Evolutionary conservation across 2,329 filamentous ascomycete genomes (phyloP).

Genomic region (Aspergillus bombycis): DNA sequence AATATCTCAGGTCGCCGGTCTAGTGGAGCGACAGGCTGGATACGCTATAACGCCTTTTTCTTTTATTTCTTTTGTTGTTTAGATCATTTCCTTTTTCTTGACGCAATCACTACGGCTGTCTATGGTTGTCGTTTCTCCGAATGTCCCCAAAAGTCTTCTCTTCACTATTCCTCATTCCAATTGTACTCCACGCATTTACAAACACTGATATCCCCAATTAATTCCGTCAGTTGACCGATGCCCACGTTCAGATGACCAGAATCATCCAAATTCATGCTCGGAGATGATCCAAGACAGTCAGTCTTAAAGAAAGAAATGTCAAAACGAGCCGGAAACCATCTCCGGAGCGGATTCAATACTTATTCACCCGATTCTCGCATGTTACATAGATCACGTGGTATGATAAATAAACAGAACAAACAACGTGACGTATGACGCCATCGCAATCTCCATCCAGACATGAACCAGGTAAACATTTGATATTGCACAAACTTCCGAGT

Average conservation of each 20-base stretch:
- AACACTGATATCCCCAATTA: conserved; percentile 35
- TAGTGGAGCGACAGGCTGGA: conserved; percentile 22
- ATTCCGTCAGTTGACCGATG: conserved; percentile 9
- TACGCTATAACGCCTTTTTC: conserved; percentile 32
- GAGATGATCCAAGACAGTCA: not conserved
- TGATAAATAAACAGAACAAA: not conserved
- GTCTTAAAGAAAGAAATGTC: not conserved
- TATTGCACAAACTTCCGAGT: not conserved
- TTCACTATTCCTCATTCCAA: conserved; percentile 3
- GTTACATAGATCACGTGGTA: conserved; percentile 1
- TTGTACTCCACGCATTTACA: conserved; percentile 10
- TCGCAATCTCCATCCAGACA: not conserved
- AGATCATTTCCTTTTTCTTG: conserved; percentile 15
- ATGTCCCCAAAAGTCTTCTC: conserved; percentile 17
- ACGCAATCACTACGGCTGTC: conserved; percentile 4
- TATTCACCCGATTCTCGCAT: not conserved
- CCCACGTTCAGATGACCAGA: not conserved
- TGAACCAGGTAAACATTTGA: not conserved
- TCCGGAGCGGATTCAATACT: not conserved
- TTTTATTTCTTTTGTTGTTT: conserved; percentile 20
- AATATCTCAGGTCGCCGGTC: conserved; percentile 2
- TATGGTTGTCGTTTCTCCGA: conserved; percentile 11
- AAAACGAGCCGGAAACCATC: not conserved
- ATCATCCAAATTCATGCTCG: not conserved
- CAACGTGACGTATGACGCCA: not conserved